A percentile compares a stretch with the other conserved stretches of the same genome.
phyloP scores from a whole-genome alignment of 2,329 filamentous ascomycete genomes.

The Trichoderma breve region DNA sequence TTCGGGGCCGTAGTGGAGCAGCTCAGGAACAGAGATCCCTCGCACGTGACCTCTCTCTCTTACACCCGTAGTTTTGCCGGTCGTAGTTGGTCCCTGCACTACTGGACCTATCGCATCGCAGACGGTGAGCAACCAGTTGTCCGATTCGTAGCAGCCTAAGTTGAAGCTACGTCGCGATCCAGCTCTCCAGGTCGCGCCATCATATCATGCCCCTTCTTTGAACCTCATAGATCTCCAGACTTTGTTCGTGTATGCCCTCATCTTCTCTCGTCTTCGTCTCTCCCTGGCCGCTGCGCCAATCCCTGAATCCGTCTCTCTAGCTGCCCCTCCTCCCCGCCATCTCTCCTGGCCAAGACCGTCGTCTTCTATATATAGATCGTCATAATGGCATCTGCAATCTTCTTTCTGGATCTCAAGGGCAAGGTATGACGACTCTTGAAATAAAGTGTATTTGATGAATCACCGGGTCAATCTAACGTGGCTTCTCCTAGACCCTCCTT shows the following conservation, averaged over 20 bases:
- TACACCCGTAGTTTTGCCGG: constrained; percentile 23
- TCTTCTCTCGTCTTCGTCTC: constrained; percentile 1
- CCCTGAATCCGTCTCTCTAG: constrained; percentile 26
- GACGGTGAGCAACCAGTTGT: constrained; percentile 19
- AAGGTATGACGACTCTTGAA: constrained; percentile 60
- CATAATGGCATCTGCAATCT: constrained; percentile 92
- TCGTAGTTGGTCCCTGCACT: background rate
- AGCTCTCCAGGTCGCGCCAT: constrained; percentile 15
- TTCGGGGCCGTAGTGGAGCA: background rate
- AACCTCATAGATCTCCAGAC: background rate
- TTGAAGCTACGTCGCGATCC: constrained; percentile 15
- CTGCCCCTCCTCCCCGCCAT: constrained; percentile 25
- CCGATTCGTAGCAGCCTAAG: constrained; percentile 11
- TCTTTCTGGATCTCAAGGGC: constrained; percentile 99
- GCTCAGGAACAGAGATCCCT: background rate
- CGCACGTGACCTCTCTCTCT: constrained; percentile 20
- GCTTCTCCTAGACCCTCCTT: constrained; percentile 75
- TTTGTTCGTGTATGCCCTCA: background rate
- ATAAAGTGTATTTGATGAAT: background rate
- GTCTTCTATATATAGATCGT: constrained; percentile 24
- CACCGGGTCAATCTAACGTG: background rate
- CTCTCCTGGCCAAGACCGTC: constrained; percentile 28
- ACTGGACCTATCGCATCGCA: background rate
- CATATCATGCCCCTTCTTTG: constrained; percentile 17
- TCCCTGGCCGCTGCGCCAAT: constrained; percentile 26